Base-by-base conservation (phyloP, 2,329 filamentous ascomycete genomes). In the Hypoxylon sp. region DNA sequence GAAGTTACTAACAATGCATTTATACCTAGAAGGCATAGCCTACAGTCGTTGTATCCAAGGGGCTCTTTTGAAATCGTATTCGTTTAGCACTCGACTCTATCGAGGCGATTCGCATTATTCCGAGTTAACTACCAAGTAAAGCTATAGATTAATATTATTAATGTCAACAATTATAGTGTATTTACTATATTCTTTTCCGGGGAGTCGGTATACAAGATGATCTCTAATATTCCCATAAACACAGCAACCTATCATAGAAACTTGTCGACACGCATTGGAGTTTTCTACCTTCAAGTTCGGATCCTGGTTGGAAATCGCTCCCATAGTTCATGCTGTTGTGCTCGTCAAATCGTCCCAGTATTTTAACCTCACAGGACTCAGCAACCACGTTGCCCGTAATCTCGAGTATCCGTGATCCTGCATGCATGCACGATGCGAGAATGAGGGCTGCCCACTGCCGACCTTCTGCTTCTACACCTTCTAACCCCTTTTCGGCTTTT, bases 271-370 rank as follows among this genome's bases (percentile, higher is more conserved):
- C 82, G 72, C 89, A 86, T 19, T 82, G 72, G 36, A 84, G 61
- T 5, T 80, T 63, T 74, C 76, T 51, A 69, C 72, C 57, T 75
- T 73, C 5, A 58, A 56, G 23, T 62, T 73, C 74, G 6, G 71
- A 68, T 3, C 72, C 74, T 1, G 84, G 84, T 70, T 87, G 84
- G 64, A 89, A 87, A 79, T 94, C 94, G 73, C 91, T 93, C 5
- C 91, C 94, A 78, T 98, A 98, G 75, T 97, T 97, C 93, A 98
- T 97, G 78, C 93, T 97, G 80, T 92, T 84, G 77, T 98, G 94
- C 76, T 95, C 92, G 72, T 93, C 91, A 75, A 97, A 97, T 57
- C 85, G 86, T 0, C 86, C 90, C 50, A 94, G 72, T 1, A 95
- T 83, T 46, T 86, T 82, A 63, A 96, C 90, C 0, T 75, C 75